These are phyloP conservation scores for Elaeis oleifera DNA, from an alignment of 202 grass and related monocot species.

Conservation along the genomic window DNA sequence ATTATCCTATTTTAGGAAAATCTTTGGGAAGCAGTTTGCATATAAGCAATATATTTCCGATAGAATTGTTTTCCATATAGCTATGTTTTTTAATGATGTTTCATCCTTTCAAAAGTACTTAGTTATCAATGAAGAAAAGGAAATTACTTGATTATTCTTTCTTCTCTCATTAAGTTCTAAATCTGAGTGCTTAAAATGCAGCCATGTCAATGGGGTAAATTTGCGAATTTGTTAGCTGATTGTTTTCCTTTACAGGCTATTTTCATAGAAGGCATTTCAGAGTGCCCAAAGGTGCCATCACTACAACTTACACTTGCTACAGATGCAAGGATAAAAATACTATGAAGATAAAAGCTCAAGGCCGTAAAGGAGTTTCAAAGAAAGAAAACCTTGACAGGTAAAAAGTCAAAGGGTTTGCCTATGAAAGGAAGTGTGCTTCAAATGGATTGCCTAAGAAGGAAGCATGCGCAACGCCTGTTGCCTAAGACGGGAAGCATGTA, in stretches of 20 bases:
- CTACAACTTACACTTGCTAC: slow-evolving; percentile 56
- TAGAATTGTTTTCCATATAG: no score
- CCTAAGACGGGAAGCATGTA: slow-evolving; percentile 36
- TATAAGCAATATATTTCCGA: no score
- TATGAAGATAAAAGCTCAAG: slow-evolving; percentile 11
- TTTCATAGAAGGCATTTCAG: slow-evolving; percentile 96
- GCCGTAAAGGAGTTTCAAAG: slow-evolving; percentile 9
- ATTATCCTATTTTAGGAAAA: no score
- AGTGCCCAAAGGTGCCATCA: slow-evolving; percentile 48
- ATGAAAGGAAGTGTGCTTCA: slow-evolving; percentile 31
- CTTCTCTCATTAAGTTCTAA: no score
- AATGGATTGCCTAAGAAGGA: slow-evolving; percentile 24
- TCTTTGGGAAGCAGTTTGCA: no score
- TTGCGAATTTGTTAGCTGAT: slow-evolving; percentile 15
- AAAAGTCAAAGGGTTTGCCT: slow-evolving; percentile 26
- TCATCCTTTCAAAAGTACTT: no score
- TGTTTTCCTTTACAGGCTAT: slow-evolving; percentile 42
- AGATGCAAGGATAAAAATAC: slow-evolving; percentile 63
- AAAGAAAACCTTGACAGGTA: slow-evolving; percentile 13
- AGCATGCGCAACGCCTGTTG: slow-evolving; percentile 13
- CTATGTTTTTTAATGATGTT: no score
- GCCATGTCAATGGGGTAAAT: background rate
- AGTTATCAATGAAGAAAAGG: no score
- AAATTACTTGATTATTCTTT: no score
- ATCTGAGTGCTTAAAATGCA: background rate